Evolutionary conservation across 495 filamentous ascomycete species (phyloP), one percentile per base, ranked within the genome.

Genomic region (Thermochaetoides thermophila): DNA sequence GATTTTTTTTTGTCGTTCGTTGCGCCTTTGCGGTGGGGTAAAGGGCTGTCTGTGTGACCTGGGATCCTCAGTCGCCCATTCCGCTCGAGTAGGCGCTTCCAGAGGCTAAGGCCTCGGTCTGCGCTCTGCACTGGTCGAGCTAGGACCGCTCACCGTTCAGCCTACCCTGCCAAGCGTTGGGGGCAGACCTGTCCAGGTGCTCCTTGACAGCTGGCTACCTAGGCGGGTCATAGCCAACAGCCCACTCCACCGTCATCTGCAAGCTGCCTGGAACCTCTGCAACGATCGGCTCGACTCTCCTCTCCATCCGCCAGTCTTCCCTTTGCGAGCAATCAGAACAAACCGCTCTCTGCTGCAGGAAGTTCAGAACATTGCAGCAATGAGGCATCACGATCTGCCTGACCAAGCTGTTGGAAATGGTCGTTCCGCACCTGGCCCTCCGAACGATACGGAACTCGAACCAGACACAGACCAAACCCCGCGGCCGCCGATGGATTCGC

Each of bases 341-440:
- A 20, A 32, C 37, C 34, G 37, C 33, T 38, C 21, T 38, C 44
- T 44, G 48, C 49, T 37, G 35, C 50, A 40, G 33, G 44, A 34
- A 31, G 17, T 18, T 7, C 22, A 36, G 29, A 13, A 17, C 39
- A 23, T n/a, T n/a, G 27, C 32, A 25, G 37, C 26, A 21, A 52
- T 49, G 50, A 44, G 45, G 35, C 39, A 45, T 46, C 36, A 51
- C 49, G 42, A 56, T 25, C 60, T 60, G 34, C 53, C 63, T 50
- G 60, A 64, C 45, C n/a, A n/a, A n/a, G 53, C 60, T 33, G 56
- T 64, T 39, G 59, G 60, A 35, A 50, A 51, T 33, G 55, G 51
- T 40, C 39, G 34, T 21, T 31, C 28, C 37, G 27, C 23, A 10
- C 22, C 38, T 15, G 13, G 17, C 25, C 10, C n/a, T 5, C 18